These are phyloP conservation scores for Lachnellula arida DNA, from an alignment of 2,329 filamentous ascomycete genomes.

Conservation along the genomic window DNA sequence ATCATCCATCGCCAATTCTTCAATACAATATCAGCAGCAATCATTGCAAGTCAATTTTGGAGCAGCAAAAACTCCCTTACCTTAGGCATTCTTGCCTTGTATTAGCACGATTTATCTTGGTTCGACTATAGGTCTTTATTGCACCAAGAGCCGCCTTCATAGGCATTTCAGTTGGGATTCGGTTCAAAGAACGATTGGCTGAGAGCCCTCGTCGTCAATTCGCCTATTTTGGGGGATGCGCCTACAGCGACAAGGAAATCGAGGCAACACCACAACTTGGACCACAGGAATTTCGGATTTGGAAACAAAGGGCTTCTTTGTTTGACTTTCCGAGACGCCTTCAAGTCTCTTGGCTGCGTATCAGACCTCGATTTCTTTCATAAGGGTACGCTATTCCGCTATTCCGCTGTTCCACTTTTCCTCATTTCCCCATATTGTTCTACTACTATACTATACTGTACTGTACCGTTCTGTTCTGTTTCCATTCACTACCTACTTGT, in stretches of 20 bases:
- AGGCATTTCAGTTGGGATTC: constrained; percentile 14
- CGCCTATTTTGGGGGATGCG: constrained; percentile 27
- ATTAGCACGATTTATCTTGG: neutral
- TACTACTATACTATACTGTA: no score
- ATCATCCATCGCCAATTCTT: constrained; percentile 10
- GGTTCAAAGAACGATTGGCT: constrained; percentile 25
- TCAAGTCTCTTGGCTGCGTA: constrained; percentile 13
- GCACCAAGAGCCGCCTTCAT: constrained; percentile 10
- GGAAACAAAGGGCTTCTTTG: constrained; percentile 24
- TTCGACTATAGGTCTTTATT: neutral
- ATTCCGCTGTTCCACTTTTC: constrained; percentile 10
- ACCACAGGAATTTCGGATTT: constrained; percentile 16
- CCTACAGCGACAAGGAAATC: constrained; percentile 27
- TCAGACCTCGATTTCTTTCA: constrained; percentile 10
- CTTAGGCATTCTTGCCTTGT: neutral
- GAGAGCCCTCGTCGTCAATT: constrained; percentile 21
- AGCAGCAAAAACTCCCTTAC: constrained; percentile 11
- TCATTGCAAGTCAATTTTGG: constrained; percentile 21
- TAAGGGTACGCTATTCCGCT: constrained; percentile 22
- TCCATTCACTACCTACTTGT: constrained; percentile 7
- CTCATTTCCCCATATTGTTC: neutral
- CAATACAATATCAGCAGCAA: constrained; percentile 13
- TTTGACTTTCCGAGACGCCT: constrained; percentile 16
- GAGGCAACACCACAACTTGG: constrained; percentile 15
- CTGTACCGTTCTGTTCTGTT: neutral